Percentiles rank a stretch among this genome's conserved stretches.
These are phyloP conservation scores for Ophiostoma novo-ulmi DNA, from an alignment of 2,329 filamentous ascomycete genomes.

Conservation along the genomic window DNA sequence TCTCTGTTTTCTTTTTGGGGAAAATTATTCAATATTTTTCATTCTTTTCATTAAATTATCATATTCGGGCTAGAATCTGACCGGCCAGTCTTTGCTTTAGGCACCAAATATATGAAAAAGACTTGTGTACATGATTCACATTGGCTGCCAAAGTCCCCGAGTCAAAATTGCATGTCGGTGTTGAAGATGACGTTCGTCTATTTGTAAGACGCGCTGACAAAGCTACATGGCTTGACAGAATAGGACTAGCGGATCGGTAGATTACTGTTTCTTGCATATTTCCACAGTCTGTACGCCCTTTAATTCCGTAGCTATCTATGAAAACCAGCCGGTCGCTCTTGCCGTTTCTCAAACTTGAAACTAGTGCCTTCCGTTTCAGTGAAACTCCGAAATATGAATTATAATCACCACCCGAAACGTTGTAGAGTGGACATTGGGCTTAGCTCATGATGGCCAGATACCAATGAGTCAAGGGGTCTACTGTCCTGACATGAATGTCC, in stretches of 20 bases:
- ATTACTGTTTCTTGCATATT: neutral
- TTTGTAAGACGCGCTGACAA: constrained; percentile 5
- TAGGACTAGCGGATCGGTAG: neutral
- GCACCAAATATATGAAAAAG: neutral
- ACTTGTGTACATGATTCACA: neutral
- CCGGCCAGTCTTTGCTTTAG: neutral
- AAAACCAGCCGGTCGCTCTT: neutral
- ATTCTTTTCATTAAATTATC: neutral
- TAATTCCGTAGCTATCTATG: neutral
- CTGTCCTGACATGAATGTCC: no score
- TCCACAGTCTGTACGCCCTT: neutral
- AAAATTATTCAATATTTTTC: neutral
- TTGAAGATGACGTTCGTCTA: neutral
- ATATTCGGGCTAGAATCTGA: neutral
- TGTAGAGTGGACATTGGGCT: neutral
- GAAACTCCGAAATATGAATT: neutral
- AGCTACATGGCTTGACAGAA: neutral
- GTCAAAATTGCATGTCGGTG: neutral
- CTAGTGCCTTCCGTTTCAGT: neutral
- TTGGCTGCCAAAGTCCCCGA: neutral
- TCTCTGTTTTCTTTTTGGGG: neutral
- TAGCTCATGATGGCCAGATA: neutral
- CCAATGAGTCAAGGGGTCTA: neutral
- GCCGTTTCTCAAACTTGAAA: neutral
- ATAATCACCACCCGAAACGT: neutral